Conservation (phyloP, 2,329 filamentous ascomycete species). For the Colletotrichum tamarilloi region DNA sequence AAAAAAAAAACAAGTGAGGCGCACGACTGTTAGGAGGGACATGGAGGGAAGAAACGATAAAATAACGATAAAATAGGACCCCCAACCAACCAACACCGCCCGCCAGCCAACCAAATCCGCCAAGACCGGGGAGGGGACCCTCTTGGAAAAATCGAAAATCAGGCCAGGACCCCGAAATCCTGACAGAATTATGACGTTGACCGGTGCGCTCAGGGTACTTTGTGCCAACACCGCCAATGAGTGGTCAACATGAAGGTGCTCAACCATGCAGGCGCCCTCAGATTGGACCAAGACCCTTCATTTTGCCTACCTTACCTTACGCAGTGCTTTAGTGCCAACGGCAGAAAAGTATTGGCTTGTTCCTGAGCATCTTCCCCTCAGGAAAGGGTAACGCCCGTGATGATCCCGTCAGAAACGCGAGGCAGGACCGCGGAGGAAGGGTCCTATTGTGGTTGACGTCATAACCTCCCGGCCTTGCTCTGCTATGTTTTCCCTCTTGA, state of each 20-base stretch:
- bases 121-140: not conserved
- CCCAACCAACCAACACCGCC: no score
- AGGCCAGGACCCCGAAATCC: constrained; percentile 5
- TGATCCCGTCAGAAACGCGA: not conserved
- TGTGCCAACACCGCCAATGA: not conserved
- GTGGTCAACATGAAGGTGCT: not conserved
- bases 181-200: constrained; percentile 31
- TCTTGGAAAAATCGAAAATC: not conserved
- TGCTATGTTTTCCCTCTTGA: not conserved
- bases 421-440: not conserved
- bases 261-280: not conserved
- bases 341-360: not conserved
- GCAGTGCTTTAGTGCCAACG: not conserved
- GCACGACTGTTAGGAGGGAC: no score
- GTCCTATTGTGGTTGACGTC: not conserved
- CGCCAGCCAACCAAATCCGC: not conserved
- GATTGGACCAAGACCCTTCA: not conserved
- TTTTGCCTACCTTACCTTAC: not conserved
- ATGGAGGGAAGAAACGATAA: no score
- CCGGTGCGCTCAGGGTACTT: constrained; percentile 1
- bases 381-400: not conserved
- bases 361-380: not conserved
- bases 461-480: not conserved
- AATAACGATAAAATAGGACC: not conserved
- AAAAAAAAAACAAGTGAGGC: no score